Percentiles rank a stretch among this genome's conserved stretches.
Conservation (phyloP, 306 rosid genomes). For the Quillaja saponaria region DNA sequence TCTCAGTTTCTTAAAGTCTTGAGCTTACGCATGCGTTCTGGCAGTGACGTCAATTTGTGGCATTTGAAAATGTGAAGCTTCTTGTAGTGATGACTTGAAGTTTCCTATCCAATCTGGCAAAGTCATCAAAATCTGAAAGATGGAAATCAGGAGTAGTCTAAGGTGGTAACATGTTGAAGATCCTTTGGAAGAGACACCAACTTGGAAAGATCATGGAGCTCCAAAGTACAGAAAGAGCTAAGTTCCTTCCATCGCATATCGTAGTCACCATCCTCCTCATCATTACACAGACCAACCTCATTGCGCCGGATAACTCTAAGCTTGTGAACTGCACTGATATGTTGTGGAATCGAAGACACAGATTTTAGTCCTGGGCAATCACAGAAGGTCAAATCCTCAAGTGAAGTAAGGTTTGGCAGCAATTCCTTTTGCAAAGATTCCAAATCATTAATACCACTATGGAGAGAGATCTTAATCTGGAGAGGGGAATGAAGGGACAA, state of each 20-base stretch:
- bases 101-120: conserved; percentile 33
- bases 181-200: neutral
- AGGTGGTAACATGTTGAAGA: too few species aligned
- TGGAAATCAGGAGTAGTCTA: too few species aligned
- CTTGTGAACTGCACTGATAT: neutral
- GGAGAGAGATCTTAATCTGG: too few species aligned
- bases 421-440: too few species aligned
- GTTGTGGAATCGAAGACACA: neutral
- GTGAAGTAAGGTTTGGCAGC: too few species aligned
- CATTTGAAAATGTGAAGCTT: conserved; percentile 8
- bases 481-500: too few species aligned
- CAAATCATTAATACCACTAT: too few species aligned
- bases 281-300: neutral
- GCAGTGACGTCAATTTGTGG: neutral
- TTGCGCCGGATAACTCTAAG: too few species aligned
- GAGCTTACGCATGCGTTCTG: conserved; percentile 6
- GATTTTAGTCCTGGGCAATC: neutral
- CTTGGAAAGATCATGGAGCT: too few species aligned
- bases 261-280: neutral
- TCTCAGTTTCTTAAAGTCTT: conserved; percentile 4
- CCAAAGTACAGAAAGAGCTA: neutral
- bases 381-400: too few species aligned
- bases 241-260: neutral
- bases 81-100: conserved; percentile 11
- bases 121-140: neutral